Conservation (phyloP, 2,329 filamentous ascomycete species). For the Cladosporium oxysporum region DNA sequence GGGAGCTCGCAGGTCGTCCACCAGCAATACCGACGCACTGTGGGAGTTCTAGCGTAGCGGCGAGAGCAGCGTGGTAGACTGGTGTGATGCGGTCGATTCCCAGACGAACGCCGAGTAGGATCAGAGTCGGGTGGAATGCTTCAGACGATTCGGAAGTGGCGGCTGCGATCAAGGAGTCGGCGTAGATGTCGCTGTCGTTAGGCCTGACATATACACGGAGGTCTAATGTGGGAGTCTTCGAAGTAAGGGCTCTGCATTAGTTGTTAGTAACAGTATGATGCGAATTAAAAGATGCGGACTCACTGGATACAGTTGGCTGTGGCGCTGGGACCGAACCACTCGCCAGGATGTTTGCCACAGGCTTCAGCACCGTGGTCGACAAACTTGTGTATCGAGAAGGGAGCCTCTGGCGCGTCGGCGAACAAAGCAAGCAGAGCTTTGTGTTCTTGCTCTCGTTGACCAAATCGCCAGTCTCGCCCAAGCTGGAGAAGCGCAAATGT, state of each 20-base stretch:
- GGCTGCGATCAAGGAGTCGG: conserved; percentile 79
- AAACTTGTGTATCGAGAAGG: conserved; percentile 94
- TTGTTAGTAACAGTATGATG: conserved; percentile 23
- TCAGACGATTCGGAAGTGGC: conserved; percentile 63
- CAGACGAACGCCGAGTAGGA: conserved; percentile 83
- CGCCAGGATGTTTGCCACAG: conserved; percentile 91
- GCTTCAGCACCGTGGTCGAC: conserved; percentile 81
- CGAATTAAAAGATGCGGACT: conserved; percentile 37
- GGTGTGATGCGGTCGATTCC: conserved; percentile 94
- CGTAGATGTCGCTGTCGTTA: conserved; percentile 88
- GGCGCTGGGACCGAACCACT: conserved; percentile 99
- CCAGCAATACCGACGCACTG: conserved; percentile 97
- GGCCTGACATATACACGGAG: conserved; percentile 86
- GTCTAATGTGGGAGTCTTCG: conserved; percentile 60
- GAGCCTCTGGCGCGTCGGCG: conserved; percentile 80
- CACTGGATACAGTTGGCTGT: conserved; percentile 93
- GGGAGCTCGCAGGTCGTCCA: conserved; percentile 86
- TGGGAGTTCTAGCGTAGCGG: conserved; percentile 77
- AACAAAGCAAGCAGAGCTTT: conserved; percentile 75
- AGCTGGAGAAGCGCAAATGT: conserved; percentile 70
- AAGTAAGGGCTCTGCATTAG: conserved; percentile 67
- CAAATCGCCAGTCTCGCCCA: conserved; percentile 83
- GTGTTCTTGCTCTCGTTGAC: conserved; percentile 60
- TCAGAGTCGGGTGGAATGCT: conserved; percentile 79
- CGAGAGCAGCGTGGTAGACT: conserved; percentile 93